phyloP scores from a whole-genome alignment of 2,329 filamentous ascomycete species.

The Penicillium polonicum region DNA sequence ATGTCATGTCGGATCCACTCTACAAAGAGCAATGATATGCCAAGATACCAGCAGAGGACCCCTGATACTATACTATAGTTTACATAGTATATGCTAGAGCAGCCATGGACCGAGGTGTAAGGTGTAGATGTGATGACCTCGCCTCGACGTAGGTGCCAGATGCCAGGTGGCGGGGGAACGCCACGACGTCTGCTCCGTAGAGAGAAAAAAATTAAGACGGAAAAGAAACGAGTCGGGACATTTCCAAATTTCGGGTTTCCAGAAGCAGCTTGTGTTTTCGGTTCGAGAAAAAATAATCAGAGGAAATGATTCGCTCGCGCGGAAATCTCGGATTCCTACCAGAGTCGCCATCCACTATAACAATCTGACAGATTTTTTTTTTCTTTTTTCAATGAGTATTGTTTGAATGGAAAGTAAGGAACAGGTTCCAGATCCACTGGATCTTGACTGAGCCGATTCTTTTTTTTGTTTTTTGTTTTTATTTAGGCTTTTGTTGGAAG shows the following conservation, averaged over 20 bases:
- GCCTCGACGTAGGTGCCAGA: neutral
- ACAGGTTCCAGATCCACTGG: neutral
- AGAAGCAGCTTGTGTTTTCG: neutral
- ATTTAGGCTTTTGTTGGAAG: neutral
- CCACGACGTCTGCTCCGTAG: neutral
- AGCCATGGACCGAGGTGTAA: neutral
- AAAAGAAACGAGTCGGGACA: neutral
- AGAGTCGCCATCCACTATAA: neutral
- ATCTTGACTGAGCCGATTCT: neutral
- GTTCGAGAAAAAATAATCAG: neutral
- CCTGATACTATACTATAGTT: neutral
- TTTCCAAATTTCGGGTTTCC: neutral
- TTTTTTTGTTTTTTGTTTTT: neutral
- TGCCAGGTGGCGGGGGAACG: neutral
- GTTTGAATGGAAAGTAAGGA: neutral
- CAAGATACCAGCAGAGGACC: neutral
- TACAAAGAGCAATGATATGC: neutral
- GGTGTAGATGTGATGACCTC: neutral
- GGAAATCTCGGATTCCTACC: neutral
- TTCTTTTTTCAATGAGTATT: neutral
- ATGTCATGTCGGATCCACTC: slow-evolving; percentile 6
- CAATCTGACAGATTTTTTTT: no score
- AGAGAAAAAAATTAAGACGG: neutral
- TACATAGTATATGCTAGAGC: neutral
- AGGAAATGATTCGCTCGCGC: neutral